Evolutionary conservation across 371 early-diverging fungal species (phyloP).

Genomic region (Rozella allomycis): DNA sequence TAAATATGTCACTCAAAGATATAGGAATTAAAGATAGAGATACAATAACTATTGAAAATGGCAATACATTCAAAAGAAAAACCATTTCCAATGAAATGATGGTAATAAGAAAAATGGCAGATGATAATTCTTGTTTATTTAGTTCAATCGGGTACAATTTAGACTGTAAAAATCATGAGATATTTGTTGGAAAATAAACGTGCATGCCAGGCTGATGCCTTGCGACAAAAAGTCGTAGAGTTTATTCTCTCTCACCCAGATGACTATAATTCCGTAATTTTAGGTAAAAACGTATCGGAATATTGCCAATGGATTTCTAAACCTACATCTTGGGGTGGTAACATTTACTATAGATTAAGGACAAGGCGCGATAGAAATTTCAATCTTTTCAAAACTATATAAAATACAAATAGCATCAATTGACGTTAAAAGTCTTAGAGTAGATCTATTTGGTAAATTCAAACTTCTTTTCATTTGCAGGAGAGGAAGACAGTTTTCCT

Average conservation of each 20-base stretch:
- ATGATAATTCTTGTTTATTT: constrained; percentile 42
- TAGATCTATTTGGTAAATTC: constrained; percentile 30
- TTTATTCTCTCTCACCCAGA: constrained; percentile 11
- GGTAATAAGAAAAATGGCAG: constrained; percentile 10
- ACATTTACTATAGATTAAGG: no score
- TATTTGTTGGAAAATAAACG: neutral
- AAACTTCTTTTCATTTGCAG: no score
- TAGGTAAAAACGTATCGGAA: constrained; percentile 11
- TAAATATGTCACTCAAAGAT: no score
- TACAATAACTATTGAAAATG: no score
- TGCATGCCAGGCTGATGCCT: neutral
- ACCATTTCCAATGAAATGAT: constrained; percentile 1
- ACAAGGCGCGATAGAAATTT: constrained; percentile 40
- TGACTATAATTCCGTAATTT: constrained; percentile 19
- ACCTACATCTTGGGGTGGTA: constrained; percentile 37
- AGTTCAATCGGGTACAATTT: constrained; percentile 12
- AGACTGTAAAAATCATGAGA: constrained; percentile 1
- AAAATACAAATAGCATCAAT: constrained; percentile 25
- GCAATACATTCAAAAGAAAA: no score
- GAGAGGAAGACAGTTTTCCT: no score
- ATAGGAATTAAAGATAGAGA: no score
- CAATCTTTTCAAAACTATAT: constrained; percentile 9
- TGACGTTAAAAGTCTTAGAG: constrained; percentile 19
- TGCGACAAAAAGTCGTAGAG: constrained; percentile 8
- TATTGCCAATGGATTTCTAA: constrained; percentile 30